Percentiles rank a stretch among this genome's conserved stretches.
phyloP scores from a whole-genome alignment of 257 asterid genomes.

The Capsicum baccatum region DNA sequence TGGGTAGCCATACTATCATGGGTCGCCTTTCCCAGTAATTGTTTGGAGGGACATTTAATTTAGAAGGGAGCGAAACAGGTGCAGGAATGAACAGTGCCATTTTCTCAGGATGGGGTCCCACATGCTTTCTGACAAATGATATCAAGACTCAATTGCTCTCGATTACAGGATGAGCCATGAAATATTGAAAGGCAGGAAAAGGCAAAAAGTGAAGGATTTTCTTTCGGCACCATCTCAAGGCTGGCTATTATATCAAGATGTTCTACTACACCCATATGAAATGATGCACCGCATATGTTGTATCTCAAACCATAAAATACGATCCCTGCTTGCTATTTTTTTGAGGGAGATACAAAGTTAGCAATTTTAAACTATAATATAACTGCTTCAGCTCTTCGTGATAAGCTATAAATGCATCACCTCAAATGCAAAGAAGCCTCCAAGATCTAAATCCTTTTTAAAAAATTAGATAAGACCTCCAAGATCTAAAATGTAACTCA shows the following conservation, averaged over 20 bases:
- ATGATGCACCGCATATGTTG: not conserved
- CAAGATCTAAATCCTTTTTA: not conserved
- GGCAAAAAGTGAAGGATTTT: slow-evolving; percentile 8
- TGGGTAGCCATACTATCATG: not conserved
- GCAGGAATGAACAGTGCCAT: not conserved
- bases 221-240: not conserved
- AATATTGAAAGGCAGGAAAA: not conserved
- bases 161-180: not conserved
- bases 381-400: not conserved
- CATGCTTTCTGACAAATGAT: not conserved
- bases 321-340: not conserved
- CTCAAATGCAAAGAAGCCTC: slow-evolving; percentile 2
- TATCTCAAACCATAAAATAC: not conserved
- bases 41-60: not conserved
- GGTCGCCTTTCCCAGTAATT: not conserved
- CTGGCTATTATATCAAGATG: not conserved
- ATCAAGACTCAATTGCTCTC: not conserved
- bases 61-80: not conserved
- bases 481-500: not conserved
- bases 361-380: not conserved
- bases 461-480: not conserved
- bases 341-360: not conserved
- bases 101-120: not conserved
- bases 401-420: not conserved
- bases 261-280: slow-evolving; percentile 17